Conservation (phyloP, 139 green algal genomes). For the Mychonastes homosphaera region DNA sequence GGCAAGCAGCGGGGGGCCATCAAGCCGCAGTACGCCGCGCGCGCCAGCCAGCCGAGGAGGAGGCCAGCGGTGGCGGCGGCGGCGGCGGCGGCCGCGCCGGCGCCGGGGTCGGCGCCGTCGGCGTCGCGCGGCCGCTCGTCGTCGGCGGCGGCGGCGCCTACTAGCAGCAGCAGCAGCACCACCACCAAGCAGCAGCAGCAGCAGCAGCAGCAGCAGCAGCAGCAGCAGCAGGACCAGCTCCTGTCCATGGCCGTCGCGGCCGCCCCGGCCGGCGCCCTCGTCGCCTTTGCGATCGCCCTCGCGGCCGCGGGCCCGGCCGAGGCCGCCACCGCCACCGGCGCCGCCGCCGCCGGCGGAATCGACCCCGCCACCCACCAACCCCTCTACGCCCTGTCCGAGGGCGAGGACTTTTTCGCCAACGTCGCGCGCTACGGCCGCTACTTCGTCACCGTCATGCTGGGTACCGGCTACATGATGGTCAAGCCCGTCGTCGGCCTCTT, state of each 20-base stretch:
- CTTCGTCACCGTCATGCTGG: slow-evolving; percentile 80
- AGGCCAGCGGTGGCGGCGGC: background rate
- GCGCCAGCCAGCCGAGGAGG: background rate
- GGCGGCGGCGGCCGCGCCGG: background rate
- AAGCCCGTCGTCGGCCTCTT: slow-evolving; percentile 55
- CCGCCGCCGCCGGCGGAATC: too few relatives aligned
- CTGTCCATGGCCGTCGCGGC: background rate
- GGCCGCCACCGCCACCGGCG: too few relatives aligned
- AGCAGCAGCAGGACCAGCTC: background rate
- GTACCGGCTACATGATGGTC: slow-evolving; percentile 76
- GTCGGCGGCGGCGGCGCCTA: background rate
- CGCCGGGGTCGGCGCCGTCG: too few relatives aligned
- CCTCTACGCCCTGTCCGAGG: slow-evolving; percentile 39
- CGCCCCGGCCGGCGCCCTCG: too few relatives aligned
- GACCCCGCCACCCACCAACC: too few relatives aligned
- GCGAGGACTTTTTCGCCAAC: slow-evolving; percentile 68
- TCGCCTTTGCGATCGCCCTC: too few relatives aligned
- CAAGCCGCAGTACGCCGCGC: background rate
- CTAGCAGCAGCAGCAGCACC: background rate
- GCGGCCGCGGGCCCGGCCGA: too few relatives aligned
- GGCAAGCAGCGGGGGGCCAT: background rate
- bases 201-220: background rate
- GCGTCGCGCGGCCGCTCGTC: background rate
- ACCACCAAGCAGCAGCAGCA: background rate
- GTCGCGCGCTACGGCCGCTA: slow-evolving; percentile 67